These are phyloP conservation scores for Tetrahymena elliotti DNA, from an alignment of 73 alveolate genomes.

Conservation along the genomic window DNA sequence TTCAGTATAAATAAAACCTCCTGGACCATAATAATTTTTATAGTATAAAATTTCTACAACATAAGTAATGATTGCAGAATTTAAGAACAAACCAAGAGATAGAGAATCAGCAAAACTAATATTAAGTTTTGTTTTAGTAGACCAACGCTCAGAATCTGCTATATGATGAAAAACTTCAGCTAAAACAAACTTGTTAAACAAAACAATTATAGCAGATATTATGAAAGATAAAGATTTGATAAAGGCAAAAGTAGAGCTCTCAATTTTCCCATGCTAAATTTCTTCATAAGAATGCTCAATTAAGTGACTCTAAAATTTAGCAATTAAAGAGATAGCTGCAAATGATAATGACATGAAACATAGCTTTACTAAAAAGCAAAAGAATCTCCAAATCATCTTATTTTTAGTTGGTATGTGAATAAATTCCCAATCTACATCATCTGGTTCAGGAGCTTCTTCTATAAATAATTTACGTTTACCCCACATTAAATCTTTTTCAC, in stretches of 20 bases:
- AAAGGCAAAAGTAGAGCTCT: background rate
- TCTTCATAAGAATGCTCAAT: conserved; percentile 40
- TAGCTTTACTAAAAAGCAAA: conserved; percentile 1
- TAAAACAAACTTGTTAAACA: conserved; percentile 31
- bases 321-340: conserved; percentile 1
- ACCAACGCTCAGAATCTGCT: conserved; percentile 34
- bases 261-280: conserved; percentile 24
- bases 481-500: conserved; percentile 22
- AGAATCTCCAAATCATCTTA: conserved; percentile 13
- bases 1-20: conserved; percentile 36
- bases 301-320: background rate
- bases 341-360: conserved; percentile 11
- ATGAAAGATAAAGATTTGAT: conserved; percentile 6
- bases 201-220: conserved; percentile 14
- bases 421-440: conserved; percentile 48
- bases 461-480: conserved; percentile 11
- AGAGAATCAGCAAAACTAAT: conserved; percentile 14
- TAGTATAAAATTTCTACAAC: conserved; percentile 22
- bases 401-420: conserved; percentile 27
- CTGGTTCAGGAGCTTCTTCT: conserved; percentile 42
- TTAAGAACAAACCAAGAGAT: conserved; percentile 25
- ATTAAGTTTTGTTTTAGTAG: conserved; percentile 35
- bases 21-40: conserved; percentile 24
- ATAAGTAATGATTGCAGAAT: conserved; percentile 28
- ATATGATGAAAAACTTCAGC: conserved; percentile 32